Conservation (phyloP, 2,329 filamentous ascomycete species). For the Dactylellina haptotyla region DNA sequence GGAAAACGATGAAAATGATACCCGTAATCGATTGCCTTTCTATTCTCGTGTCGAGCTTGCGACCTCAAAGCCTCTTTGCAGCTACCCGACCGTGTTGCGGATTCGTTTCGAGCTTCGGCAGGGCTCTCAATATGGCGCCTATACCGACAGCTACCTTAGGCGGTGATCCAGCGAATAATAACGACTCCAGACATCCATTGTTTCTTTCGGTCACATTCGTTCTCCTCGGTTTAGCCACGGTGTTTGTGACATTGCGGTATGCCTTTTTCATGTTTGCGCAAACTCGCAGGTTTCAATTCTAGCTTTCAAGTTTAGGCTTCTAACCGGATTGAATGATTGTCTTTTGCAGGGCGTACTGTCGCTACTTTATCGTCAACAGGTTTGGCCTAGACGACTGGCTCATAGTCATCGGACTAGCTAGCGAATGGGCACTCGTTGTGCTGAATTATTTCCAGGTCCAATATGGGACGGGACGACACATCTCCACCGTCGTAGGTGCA, state of each 20-base stretch:
- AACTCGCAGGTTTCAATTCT: neutral
- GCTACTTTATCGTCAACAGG: conserved; percentile 53
- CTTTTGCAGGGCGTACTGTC: conserved; percentile 56
- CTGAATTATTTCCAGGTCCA: conserved; percentile 55
- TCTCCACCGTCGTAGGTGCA: conserved; percentile 49
- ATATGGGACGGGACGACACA: conserved; percentile 55
- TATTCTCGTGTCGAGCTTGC: neutral
- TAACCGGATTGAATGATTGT: too few relatives aligned
- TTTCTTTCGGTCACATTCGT: conserved; percentile 55
- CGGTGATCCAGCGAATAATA: conserved; percentile 7
- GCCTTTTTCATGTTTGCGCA: conserved; percentile 4
- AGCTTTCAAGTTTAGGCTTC: too few relatives aligned
- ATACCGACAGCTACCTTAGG: conserved; percentile 35
- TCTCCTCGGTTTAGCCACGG: conserved; percentile 55
- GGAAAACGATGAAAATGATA: neutral
- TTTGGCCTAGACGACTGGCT: conserved; percentile 61
- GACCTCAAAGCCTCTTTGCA: neutral
- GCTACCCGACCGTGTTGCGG: neutral
- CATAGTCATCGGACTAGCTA: conserved; percentile 58
- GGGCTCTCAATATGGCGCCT: conserved; percentile 7
- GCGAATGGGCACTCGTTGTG: conserved; percentile 55
- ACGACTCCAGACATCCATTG: conserved; percentile 25
- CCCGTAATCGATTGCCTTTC: neutral
- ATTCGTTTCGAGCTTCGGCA: neutral
- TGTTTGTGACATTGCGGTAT: conserved; percentile 56